Percentiles rank a stretch among this genome's conserved stretches.
phyloP scores from a whole-genome alignment of 2,329 filamentous ascomycete species.

The Scopulariopsis brevicaulis region DNA sequence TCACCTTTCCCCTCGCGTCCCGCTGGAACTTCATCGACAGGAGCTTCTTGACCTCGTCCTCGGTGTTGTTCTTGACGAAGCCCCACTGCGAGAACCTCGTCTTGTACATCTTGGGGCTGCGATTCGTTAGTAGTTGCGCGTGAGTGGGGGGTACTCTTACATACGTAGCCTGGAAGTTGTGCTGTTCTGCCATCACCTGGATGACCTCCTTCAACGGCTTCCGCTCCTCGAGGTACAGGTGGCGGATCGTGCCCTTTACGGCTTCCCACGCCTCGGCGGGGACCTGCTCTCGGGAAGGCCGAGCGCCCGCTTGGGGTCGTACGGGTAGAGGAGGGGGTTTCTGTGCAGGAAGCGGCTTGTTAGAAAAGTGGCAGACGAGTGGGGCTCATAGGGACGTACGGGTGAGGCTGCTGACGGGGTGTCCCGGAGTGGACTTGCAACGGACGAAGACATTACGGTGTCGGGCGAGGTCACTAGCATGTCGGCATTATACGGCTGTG shows the following conservation, averaged over 20 bases:
- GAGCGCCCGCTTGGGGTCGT: slow-evolving; percentile 1
- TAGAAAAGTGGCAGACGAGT: background rate
- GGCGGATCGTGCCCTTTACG: slow-evolving; percentile 31
- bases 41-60: slow-evolving; percentile 37
- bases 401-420: background rate
- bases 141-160: slow-evolving; percentile 9
- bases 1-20: slow-evolving; percentile 39
- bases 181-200: slow-evolving; percentile 35
- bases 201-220: slow-evolving; percentile 41
- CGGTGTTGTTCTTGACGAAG: slow-evolving; percentile 43
- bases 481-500: slow-evolving; percentile 1
- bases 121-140: slow-evolving; percentile 8
- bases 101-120: slow-evolving; percentile 42
- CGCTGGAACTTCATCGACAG: slow-evolving; percentile 40
- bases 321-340: slow-evolving; percentile 5
- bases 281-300: slow-evolving; percentile 26
- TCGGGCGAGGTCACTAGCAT: slow-evolving; percentile 4
- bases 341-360: background rate
- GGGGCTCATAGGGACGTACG: background rate
- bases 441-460: background rate
- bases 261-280: slow-evolving; percentile 35
- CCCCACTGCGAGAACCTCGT: slow-evolving; percentile 44
- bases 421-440: background rate
- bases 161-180: slow-evolving; percentile 37
- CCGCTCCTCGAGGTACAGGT: slow-evolving; percentile 35